Conservation (phyloP, 495 filamentous ascomycete genomes). For the Daldinia caldariorum region DNA sequence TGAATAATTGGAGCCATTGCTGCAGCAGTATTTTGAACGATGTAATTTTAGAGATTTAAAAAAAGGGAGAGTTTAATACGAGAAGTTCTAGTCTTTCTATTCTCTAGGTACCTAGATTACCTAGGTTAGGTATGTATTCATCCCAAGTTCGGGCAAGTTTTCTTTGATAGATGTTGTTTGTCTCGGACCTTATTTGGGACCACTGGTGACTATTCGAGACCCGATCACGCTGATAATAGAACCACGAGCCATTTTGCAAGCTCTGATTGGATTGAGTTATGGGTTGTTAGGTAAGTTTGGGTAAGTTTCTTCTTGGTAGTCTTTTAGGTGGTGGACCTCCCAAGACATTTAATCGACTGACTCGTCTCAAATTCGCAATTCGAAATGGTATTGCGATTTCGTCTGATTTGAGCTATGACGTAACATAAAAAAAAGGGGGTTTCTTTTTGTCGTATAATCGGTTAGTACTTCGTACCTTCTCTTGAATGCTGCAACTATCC, state of each 20-base stretch:
- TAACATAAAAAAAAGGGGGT: conserved; percentile 14
- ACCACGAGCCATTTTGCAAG: conserved; percentile 25
- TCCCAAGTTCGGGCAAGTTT: not conserved
- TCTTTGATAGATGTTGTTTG: conserved; percentile 23
- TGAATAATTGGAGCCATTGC: conserved; percentile 61
- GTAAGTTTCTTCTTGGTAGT: not conserved
- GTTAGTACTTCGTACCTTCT: not conserved
- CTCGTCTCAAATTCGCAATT: conserved; percentile 11
- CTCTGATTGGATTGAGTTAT: conserved; percentile 32
- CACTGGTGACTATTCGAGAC: conserved; percentile 26
- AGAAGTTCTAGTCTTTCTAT: conserved; percentile 10
- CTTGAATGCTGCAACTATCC: conserved; percentile 16
- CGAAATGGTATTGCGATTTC: conserved; percentile 21
- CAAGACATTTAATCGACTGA: conserved; percentile 14
- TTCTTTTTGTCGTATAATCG: not conserved
- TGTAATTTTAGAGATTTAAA: not conserved
- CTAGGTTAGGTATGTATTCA: no score
- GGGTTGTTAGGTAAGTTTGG: not conserved
- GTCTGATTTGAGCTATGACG: conserved; percentile 2
- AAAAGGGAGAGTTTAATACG: not conserved
- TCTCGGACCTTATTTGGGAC: conserved; percentile 17
- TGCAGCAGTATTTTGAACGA: conserved; percentile 6
- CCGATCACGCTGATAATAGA: conserved; percentile 32
- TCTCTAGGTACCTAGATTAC: not conserved
- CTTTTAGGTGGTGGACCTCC: conserved; percentile 15